phyloP scores from a whole-genome alignment of 192 early-diverging fungal species.

The Backusella psychrophila region DNA sequence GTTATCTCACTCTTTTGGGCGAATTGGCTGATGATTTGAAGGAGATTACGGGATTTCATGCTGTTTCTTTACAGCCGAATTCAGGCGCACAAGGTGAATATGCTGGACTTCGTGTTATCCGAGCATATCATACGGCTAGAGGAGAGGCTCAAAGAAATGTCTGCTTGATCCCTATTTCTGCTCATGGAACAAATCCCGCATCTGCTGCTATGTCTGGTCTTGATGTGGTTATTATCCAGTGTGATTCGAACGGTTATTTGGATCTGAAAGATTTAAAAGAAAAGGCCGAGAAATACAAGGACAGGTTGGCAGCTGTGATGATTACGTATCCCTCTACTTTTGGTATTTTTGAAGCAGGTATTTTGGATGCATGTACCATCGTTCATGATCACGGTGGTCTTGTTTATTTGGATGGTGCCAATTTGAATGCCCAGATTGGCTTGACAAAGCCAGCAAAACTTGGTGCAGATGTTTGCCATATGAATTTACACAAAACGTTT shows the following conservation, averaged over 20 bases:
- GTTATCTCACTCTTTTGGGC: conserved; percentile 84
- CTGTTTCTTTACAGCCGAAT: conserved; percentile 96
- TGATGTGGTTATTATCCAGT: conserved; percentile 91
- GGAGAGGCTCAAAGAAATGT: conserved; percentile 86
- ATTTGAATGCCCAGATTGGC: conserved; percentile 88
- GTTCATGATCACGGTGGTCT: conserved; percentile 93
- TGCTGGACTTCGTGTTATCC: conserved; percentile 92
- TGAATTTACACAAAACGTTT: conserved; percentile 99
- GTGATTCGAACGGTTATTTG: conserved; percentile 88
- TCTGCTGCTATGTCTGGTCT: conserved; percentile 97
- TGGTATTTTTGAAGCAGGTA: conserved; percentile 94
- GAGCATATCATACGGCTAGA: conserved; percentile 81
- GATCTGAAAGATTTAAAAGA: conserved; percentile 85
- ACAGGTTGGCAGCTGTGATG: conserved; percentile 92
- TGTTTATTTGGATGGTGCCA: conserved; percentile 98
- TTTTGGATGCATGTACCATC: conserved; percentile 84
- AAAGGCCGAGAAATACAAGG: conserved; percentile 88
- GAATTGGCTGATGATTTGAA: conserved; percentile 89
- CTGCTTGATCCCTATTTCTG: conserved; percentile 97
- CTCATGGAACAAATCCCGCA: conserved; percentile 99
- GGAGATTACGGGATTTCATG: conserved; percentile 92
- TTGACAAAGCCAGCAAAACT: conserved; percentile 87
- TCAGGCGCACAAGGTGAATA: conserved; percentile 99
- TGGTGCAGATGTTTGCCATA: conserved; percentile 98
- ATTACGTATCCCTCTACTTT: conserved; percentile 99